Evolutionary conservation across 177 flowering plant genomes (phyloP).

Genomic region (Vitis hybrid): DNA sequence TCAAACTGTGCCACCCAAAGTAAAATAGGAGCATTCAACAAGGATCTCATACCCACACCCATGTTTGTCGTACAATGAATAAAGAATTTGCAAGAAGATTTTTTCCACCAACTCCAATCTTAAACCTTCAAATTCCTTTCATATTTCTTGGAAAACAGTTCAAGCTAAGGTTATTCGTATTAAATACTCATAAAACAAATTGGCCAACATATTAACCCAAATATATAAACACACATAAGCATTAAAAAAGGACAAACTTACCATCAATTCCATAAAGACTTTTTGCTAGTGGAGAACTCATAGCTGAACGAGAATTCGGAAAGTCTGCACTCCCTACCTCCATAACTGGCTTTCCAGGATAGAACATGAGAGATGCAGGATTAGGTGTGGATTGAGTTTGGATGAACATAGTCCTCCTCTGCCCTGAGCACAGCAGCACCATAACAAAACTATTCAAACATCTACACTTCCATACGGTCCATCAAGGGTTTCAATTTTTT

Average conservation of each 20-base stretch:
- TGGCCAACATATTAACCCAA: neutral
- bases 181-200: neutral
- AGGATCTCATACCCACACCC: too few relatives aligned
- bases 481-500: neutral
- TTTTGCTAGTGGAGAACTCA: slow-evolving; percentile 85
- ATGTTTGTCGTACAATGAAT: too few relatives aligned
- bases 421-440: slow-evolving; percentile 46
- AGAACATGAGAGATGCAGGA: slow-evolving; percentile 88
- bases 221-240: neutral
- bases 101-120: too few relatives aligned
- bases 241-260: slow-evolving; percentile 19
- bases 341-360: slow-evolving; percentile 92
- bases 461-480: neutral
- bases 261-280: slow-evolving; percentile 80
- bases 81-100: too few relatives aligned
- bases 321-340: slow-evolving; percentile 91
- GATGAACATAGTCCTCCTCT: slow-evolving; percentile 86
- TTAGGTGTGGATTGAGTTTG: slow-evolving; percentile 93
- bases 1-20: too few relatives aligned
- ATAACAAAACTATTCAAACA: neutral
- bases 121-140: too few relatives aligned
- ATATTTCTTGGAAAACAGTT: too few relatives aligned
- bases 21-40: too few relatives aligned
- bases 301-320: slow-evolving; percentile 85
- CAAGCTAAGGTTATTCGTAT: neutral